A percentile compares a stretch with the other conserved stretches of the same genome.
Evolutionary conservation across 345 rosid genomes (phyloP).

Genomic region (Mallotus nudiflorus): DNA sequence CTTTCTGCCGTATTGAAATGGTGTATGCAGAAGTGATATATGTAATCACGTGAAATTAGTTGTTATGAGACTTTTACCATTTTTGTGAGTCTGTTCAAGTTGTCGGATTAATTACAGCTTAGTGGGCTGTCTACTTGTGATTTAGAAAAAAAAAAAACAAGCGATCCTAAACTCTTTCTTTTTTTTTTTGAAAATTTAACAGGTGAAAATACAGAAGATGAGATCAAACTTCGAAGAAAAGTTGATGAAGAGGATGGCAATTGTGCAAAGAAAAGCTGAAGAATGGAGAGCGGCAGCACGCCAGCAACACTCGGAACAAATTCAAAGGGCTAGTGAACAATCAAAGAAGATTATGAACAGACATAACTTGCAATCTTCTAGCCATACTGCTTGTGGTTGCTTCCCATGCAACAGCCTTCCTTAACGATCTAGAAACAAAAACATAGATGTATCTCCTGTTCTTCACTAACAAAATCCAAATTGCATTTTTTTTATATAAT

Average conservation of each 20-base stretch:
- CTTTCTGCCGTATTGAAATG: too few relatives aligned
- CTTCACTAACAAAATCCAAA: too few relatives aligned
- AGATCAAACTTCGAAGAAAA: slow-evolving; percentile 84
- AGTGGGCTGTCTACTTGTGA: too few relatives aligned
- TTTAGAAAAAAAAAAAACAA: too few relatives aligned
- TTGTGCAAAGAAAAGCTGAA: slow-evolving; percentile 71
- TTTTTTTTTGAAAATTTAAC: not conserved
- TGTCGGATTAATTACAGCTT: too few relatives aligned
- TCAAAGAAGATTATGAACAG: slow-evolving; percentile 44
- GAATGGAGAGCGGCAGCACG: slow-evolving; percentile 74
- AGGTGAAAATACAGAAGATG: slow-evolving; percentile 94
- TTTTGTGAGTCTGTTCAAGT: too few relatives aligned
- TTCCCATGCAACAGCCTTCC: slow-evolving; percentile 51
- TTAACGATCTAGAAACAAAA: slow-evolving; percentile 11
- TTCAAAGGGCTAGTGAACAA: slow-evolving; percentile 47
- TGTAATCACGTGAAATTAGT: too few relatives aligned
- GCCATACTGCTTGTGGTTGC: slow-evolving; percentile 68
- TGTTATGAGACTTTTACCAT: too few relatives aligned
- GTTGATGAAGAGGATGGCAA: slow-evolving; percentile 80
- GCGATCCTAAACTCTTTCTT: too few relatives aligned
- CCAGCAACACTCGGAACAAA: slow-evolving; percentile 64
- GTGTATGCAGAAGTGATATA: too few relatives aligned
- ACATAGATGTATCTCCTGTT: not conserved
- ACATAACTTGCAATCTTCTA: slow-evolving; percentile 31
- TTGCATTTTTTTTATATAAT: too few relatives aligned